Percentiles rank a stretch among this genome's conserved stretches.
Conservation (phyloP, 1,139 yeast genomes). For the Geotrichum cucujoidarum region DNA sequence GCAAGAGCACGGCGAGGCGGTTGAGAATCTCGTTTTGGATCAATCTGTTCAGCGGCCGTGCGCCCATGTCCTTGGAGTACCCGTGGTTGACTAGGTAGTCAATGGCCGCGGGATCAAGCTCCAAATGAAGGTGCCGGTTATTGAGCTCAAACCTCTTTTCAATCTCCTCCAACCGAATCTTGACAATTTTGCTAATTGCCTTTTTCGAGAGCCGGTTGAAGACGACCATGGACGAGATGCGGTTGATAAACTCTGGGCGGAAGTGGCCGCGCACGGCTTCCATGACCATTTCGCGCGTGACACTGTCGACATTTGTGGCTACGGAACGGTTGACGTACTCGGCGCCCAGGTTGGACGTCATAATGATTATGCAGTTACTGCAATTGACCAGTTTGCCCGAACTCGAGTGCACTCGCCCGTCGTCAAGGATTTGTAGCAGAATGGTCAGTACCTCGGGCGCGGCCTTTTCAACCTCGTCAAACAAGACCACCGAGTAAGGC, state of each 20-base stretch:
- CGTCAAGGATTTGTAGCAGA: conserved; percentile 85
- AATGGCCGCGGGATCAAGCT: conserved; percentile 65
- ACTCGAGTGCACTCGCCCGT: conserved; percentile 90
- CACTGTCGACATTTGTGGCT: conserved; percentile 46
- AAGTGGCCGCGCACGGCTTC: conserved; percentile 76
- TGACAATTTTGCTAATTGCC: conserved; percentile 87
- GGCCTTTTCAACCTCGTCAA: conserved; percentile 97
- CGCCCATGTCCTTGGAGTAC: conserved; percentile 89
- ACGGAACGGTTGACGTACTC: conserved; percentile 68
- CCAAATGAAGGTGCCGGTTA: conserved; percentile 67
- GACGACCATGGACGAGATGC: conserved; percentile 86
- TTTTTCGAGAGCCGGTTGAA: conserved; percentile 87
- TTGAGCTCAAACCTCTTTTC: conserved; percentile 77
- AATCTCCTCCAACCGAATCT: conserved; percentile 74
- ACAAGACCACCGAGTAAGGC: conserved; percentile 88
- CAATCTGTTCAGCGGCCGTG: conserved; percentile 91
- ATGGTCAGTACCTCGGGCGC: conserved; percentile 95
- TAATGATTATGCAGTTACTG: conserved; percentile 82
- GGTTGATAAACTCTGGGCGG: conserved; percentile 94
- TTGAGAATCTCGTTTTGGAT: conserved; percentile 80
- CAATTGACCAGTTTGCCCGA: conserved; percentile 91
- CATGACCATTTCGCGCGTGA: conserved; percentile 38
- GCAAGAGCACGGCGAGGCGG: conserved; percentile 76
- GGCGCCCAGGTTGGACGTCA: conserved; percentile 97
- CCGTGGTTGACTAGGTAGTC: conserved; percentile 72